A percentile compares a stretch with the other conserved stretches of the same genome.
phyloP scores from a whole-genome alignment of 345 rosid species.

The Eucalyptus guilfoylei region DNA sequence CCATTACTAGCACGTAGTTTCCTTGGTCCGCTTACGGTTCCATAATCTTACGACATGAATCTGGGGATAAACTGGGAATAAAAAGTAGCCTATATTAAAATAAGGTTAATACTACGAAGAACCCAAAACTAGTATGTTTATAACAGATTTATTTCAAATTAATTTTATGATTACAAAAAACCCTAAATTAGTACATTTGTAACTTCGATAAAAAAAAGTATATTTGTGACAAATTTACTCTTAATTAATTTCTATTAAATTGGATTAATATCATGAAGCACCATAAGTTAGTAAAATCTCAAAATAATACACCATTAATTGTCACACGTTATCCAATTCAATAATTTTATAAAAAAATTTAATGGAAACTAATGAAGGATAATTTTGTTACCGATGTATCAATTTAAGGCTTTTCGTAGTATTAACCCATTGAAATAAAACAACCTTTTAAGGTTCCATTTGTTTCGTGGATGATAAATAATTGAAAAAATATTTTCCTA shows the following conservation, averaged over 20 bases:
- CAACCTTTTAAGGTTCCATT: too few relatives aligned
- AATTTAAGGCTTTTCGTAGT: accelerated
- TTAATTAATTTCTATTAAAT: too few relatives aligned
- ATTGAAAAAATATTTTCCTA: background rate
- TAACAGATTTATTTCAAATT: accelerated
- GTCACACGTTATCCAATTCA: accelerated
- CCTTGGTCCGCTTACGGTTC: background rate
- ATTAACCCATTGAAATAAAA: too few relatives aligned
- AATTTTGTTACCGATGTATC: accelerated
- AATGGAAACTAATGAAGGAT: accelerated
- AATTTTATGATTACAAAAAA: too few relatives aligned
- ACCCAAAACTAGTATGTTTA: accelerated
- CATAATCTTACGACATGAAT: background rate
- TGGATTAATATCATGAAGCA: accelerated
- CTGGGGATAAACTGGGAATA: background rate
- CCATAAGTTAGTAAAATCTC: too few relatives aligned
- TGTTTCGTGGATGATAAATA: too few relatives aligned
- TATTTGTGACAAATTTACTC: too few relatives aligned
- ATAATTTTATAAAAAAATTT: accelerated
- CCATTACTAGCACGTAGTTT: background rate
- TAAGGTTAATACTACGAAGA: accelerated
- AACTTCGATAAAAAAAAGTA: too few relatives aligned
- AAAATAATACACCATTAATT: accelerated
- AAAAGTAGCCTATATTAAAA: background rate
- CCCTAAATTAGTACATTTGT: too few relatives aligned